Evolutionary conservation across 106 monocot genomes (phyloP).

Genomic region (Posidonia australis): DNA sequence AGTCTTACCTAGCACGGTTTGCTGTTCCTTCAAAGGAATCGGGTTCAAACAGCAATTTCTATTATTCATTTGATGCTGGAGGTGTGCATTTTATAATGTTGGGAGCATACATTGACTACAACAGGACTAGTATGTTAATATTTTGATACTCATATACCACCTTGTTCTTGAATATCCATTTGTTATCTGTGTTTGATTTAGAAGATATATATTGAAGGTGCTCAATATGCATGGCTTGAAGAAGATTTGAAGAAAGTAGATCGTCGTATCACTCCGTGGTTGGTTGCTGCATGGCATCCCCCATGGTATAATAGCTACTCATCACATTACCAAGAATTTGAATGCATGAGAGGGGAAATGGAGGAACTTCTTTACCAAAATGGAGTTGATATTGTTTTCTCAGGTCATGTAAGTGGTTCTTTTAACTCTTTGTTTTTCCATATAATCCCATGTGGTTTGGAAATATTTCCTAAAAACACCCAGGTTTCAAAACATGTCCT

Average conservation of each 20-base stretch:
- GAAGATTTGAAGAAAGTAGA: slow-evolving; percentile 42
- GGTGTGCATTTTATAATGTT: slow-evolving; percentile 91
- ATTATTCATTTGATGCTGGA: slow-evolving; percentile 86
- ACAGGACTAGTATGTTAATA: slow-evolving; percentile 40
- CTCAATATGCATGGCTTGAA: slow-evolving; percentile 65
- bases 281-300: slow-evolving; percentile 79
- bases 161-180: neutral
- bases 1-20: slow-evolving; percentile 60
- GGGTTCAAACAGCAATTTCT: slow-evolving; percentile 60
- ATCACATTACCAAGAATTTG: slow-evolving; percentile 89
- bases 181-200: neutral
- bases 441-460: too few species aligned
- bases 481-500: too few species aligned
- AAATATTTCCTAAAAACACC: too few species aligned
- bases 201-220: slow-evolving; percentile 29
- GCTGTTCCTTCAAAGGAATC: slow-evolving; percentile 64
- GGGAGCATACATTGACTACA: slow-evolving; percentile 78
- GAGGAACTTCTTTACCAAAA: slow-evolving; percentile 64
- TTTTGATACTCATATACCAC: neutral
- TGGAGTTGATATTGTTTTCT: slow-evolving; percentile 72
- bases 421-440: too few species aligned
- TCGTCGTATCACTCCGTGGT: slow-evolving; percentile 58
- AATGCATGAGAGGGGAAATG: slow-evolving; percentile 87
- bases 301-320: slow-evolving; percentile 94
- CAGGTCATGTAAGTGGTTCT: slow-evolving; percentile 60